phyloP scores from a whole-genome alignment of 1,284 basidiomycete species.

The Naganishia sp. region DNA sequence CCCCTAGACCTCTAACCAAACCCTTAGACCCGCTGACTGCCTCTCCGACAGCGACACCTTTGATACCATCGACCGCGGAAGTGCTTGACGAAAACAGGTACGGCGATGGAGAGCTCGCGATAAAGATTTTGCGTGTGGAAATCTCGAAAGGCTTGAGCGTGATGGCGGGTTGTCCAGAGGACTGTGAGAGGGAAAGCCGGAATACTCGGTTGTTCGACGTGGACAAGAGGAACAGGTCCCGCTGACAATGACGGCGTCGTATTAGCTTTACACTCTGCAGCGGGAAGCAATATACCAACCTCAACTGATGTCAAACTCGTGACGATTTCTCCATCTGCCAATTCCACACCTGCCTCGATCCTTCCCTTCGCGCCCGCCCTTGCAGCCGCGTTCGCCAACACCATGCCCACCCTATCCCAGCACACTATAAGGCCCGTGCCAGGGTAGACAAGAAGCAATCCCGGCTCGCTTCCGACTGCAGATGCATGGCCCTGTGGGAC shows the following conservation, averaged over 20 bases:
- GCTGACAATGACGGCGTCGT: background rate
- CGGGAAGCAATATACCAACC: background rate
- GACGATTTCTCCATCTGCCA: constrained; percentile 16
- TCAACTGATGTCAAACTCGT: constrained; percentile 8
- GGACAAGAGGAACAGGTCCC: constrained; percentile 20
- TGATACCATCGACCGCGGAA: constrained; percentile 1
- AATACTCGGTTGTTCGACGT: constrained; percentile 9
- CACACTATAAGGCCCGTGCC: constrained; percentile 11
- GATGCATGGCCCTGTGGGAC: constrained; percentile 13
- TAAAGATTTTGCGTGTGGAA: constrained; percentile 21
- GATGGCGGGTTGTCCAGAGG: constrained; percentile 12
- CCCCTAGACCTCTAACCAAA: background rate
- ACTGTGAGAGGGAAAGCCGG: constrained; percentile 17
- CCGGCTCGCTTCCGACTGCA: constrained; percentile 20
- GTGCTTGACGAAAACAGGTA: constrained; percentile 6
- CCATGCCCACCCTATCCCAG: constrained; percentile 27
- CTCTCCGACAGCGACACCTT: constrained; percentile 13
- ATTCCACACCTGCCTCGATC: constrained; percentile 9
- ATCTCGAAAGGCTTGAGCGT: constrained; percentile 16
- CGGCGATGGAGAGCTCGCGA: constrained; percentile 3
- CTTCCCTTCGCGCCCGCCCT: background rate
- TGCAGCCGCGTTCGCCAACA: constrained; percentile 7
- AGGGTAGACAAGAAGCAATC: constrained; percentile 20
- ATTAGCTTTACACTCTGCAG: background rate
- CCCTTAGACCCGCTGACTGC: constrained; percentile 12